phyloP scores from a whole-genome alignment of 305 asterid species.

The Fraxinus paxiana region DNA sequence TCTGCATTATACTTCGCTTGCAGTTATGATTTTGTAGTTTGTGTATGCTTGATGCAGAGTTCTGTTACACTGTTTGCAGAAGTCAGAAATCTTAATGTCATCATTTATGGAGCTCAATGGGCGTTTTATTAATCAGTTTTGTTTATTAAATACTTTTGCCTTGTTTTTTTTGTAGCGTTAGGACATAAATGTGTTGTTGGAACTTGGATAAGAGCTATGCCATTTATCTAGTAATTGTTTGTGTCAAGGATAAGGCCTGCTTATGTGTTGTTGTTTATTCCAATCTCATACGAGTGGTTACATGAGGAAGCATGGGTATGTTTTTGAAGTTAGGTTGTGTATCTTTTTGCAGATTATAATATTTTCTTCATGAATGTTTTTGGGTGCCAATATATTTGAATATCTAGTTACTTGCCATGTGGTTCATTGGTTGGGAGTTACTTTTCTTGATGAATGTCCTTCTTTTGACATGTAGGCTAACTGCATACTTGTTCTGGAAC shows the following conservation, averaged over 20 bases:
- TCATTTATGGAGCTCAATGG: not conserved
- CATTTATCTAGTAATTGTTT: not conserved
- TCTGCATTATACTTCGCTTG: not conserved
- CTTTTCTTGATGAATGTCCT: not conserved
- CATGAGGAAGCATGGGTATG: not conserved
- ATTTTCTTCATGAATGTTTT: not conserved
- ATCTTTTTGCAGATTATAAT: not conserved
- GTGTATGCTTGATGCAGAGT: not conserved
- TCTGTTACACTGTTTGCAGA: not conserved
- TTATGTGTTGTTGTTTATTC: not conserved
- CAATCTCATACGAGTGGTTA: not conserved
- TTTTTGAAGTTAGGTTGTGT: not conserved
- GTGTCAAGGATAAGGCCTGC: not conserved
- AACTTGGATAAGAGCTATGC: not conserved
- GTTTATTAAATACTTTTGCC: not conserved
- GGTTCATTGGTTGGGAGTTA: not conserved
- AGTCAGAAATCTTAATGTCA: not conserved
- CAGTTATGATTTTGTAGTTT: not conserved
- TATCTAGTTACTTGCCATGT: not conserved
- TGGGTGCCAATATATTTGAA: not conserved
- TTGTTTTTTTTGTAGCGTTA: not conserved
- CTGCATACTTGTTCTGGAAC: not conserved
- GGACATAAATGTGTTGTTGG: not conserved
- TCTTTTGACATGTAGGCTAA: not conserved
- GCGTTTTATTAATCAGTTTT: not conserved